Base-by-base conservation (phyloP, 148 eudicot genomes). In the Silene uniflora region DNA sequence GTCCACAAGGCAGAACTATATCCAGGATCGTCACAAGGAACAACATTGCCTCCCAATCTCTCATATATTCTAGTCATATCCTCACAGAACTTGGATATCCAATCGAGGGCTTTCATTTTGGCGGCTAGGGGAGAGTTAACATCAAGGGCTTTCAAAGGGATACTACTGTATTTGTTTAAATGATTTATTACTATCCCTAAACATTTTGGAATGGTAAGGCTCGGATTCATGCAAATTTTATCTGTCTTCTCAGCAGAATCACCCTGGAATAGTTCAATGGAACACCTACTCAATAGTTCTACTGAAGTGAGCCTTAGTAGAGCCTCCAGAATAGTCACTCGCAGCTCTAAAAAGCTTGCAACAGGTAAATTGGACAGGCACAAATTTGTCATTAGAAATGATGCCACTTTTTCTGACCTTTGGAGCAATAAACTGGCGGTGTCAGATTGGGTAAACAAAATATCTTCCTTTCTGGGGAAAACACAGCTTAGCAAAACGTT, bases 401-500 rank as follows among this genome's bases (percentile, higher is more conserved):
- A 75, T 12, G 81, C 80, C 81, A 91, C 72, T 71, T 84, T 85
- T 73, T 85, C 91, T 77, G 90, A 86, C 87, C 97, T 84, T 75
- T 76, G 77, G 66, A 87, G 83, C 82, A 78, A 87, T 76, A 85
- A 75, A 74, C 58, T 56, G 64, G 88, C 93, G 69, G 82, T 73
- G 74, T 92, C 92, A 67, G 89, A 79, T 83, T 73, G 80, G 67
- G 77, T 78, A 75, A 81, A 79, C 76, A 83, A 73, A 76, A 59
- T 82, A 76, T 79, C 84, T 75, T 67, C 87, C 81, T 82, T 83
- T 22, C 84, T 85, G 78, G 85, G 71, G 75, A 85, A 83, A 76
- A 86, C 87, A 82, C 91, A 89, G 82, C 90, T 87, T 66, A 91
- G 68, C 29, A 92, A 80, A 52, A 95, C 97, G 84, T 90, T 88